Evolutionary conservation across 192 early-diverging fungal species (phyloP).

Genomic region (Backusella tarrabulga): DNA sequence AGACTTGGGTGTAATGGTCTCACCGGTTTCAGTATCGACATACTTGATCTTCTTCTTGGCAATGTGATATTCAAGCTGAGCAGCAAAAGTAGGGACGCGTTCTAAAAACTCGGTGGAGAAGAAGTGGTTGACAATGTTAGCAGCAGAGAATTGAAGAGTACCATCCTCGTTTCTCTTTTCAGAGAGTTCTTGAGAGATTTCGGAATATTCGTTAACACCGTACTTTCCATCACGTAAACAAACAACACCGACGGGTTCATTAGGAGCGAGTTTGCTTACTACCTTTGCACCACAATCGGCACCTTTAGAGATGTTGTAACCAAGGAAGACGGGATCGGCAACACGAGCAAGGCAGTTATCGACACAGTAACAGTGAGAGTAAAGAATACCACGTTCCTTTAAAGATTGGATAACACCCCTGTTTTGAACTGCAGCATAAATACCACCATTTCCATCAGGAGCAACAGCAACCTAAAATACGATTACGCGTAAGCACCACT

Average conservation of each 20-base stretch:
- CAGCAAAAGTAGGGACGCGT: constrained; percentile 80
- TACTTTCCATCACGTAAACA: constrained; percentile 81
- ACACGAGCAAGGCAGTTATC: constrained; percentile 98
- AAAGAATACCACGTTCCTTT: constrained; percentile 78
- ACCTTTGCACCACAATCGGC: constrained; percentile 96
- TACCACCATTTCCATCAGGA: constrained; percentile 91
- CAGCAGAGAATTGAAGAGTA: constrained; percentile 83
- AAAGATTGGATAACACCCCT: constrained; percentile 84
- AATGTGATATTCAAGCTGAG: constrained; percentile 90
- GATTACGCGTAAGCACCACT: background rate
- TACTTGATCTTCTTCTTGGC: constrained; percentile 98
- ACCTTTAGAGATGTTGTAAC: constrained; percentile 84
- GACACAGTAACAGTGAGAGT: constrained; percentile 94
- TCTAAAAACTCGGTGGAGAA: constrained; percentile 91
- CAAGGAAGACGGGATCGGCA: constrained; percentile 94
- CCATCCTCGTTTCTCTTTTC: constrained; percentile 65
- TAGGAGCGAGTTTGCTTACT: constrained; percentile 82
- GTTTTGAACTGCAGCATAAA: constrained; percentile 88
- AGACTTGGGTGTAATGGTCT: constrained; percentile 64
- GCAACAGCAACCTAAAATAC: constrained; percentile 67
- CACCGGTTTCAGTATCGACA: constrained; percentile 76
- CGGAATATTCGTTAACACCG: constrained; percentile 95
- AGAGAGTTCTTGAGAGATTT: constrained; percentile 80
- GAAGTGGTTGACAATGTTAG: constrained; percentile 99
- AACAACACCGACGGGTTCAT: constrained; percentile 95